A percentile compares a stretch with the other conserved stretches of the same genome.
phyloP scores from a whole-genome alignment of 2,329 filamentous ascomycete species.

The Diaporthe amygdali region DNA sequence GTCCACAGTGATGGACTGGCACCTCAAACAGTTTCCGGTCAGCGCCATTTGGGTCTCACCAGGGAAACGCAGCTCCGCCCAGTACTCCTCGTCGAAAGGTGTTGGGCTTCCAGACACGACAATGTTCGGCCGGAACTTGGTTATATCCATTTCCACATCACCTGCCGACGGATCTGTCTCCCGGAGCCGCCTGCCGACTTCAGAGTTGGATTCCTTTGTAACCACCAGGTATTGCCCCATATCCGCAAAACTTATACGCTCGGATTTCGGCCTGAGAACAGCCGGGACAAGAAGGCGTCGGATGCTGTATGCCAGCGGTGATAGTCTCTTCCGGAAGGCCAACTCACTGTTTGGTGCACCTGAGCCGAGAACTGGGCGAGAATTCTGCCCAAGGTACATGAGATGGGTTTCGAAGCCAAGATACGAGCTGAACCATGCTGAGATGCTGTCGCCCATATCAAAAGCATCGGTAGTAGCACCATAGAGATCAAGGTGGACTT shows the following conservation, averaged over 20 bases:
- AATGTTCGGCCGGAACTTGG: conserved; percentile 6
- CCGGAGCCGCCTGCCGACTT: background rate
- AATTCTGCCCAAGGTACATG: background rate
- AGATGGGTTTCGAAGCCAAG: conserved; percentile 3
- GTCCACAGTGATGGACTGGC: conserved; percentile 6
- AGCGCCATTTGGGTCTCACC: background rate
- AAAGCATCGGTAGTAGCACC: background rate
- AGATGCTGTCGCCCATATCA: conserved; percentile 3
- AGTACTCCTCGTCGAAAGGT: background rate
- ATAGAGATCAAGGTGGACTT: background rate
- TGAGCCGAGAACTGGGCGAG: background rate
- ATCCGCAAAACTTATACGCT: conserved; percentile 2
- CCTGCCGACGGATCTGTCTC: conserved; percentile 3
- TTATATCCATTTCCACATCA: background rate
- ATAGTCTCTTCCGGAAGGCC: background rate
- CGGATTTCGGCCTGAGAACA: background rate
- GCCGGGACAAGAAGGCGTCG: background rate
- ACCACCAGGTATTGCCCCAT: background rate
- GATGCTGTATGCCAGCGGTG: background rate
- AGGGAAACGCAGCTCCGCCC: background rate
- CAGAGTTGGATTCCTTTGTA: background rate
- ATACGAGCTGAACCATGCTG: background rate
- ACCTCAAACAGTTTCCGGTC: conserved; percentile 3
- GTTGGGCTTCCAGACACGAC: background rate
- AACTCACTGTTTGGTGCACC: background rate